phyloP scores from a whole-genome alignment of 768 basidiomycete species.

The Amanita phalloides region DNA sequence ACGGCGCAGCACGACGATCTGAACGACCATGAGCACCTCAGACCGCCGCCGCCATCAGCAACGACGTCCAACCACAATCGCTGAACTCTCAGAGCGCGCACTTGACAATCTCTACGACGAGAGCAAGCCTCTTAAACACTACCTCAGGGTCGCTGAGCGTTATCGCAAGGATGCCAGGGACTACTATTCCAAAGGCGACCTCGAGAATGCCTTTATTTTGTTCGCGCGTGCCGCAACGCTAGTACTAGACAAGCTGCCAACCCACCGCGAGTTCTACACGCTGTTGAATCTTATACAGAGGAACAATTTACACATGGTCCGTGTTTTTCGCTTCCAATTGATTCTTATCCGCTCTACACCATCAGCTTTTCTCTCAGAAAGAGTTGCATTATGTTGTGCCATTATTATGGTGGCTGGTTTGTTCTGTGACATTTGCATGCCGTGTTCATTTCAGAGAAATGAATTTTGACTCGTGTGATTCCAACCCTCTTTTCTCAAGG shows the following conservation, averaged over 20 bases:
- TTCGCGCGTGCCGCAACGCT: conserved; percentile 68
- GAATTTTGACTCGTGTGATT: not conserved
- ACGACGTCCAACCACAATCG: conserved; percentile 44
- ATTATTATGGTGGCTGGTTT: not conserved
- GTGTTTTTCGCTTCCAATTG: conserved; percentile 18
- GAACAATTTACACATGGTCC: conserved; percentile 57
- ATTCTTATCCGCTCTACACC: conserved; percentile 3
- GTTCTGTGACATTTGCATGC: not conserved
- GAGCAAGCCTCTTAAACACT: conserved; percentile 50
- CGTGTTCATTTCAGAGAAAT: not conserved
- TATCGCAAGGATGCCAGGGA: conserved; percentile 46
- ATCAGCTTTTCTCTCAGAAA: not conserved
- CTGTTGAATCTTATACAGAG: conserved; percentile 48
- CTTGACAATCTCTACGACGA: conserved; percentile 47
- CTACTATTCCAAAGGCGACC: conserved; percentile 37
- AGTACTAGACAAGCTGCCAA: conserved; percentile 70
- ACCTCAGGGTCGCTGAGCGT: conserved; percentile 54
- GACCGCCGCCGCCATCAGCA: conserved; percentile 3
- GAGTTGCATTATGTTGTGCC: not conserved
- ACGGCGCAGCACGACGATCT: not conserved
- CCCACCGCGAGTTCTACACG: conserved; percentile 53
- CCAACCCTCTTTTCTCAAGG: not conserved
- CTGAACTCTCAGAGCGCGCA: conserved; percentile 55
- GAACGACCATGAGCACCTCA: conserved; percentile 5
- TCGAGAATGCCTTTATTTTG: conserved; percentile 63